phyloP scores from a whole-genome alignment of 2,329 filamentous ascomycete genomes.

The Talaromyces marneffei region DNA sequence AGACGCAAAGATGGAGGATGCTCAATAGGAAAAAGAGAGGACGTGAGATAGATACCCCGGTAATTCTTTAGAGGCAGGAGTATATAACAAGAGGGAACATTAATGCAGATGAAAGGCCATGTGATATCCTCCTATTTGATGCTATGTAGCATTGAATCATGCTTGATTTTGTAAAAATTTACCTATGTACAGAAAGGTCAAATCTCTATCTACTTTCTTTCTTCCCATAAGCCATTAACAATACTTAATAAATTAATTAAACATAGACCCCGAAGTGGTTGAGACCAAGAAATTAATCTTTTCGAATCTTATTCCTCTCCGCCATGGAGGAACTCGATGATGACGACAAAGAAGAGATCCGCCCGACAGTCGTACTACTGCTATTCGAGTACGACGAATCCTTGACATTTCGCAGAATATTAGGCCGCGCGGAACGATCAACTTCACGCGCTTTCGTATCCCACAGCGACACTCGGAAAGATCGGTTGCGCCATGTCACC shows the following conservation, averaged over 20 bases:
- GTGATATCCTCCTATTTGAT: not conserved
- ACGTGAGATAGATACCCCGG: not conserved
- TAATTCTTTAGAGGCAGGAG: not conserved
- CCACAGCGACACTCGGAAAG: slow-evolving; percentile 67
- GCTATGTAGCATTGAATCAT: not conserved
- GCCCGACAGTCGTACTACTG: not conserved
- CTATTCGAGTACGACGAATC: slow-evolving; percentile 22
- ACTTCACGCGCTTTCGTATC: slow-evolving; percentile 74
- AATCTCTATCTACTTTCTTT: not conserved
- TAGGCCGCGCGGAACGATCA: slow-evolving; percentile 14
- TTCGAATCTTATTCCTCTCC: not conserved
- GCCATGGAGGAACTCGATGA: not conserved
- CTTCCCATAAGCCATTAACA: not conserved
- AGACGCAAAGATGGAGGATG: slow-evolving; percentile 18
- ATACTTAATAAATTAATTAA: not conserved
- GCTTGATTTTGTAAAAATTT: not conserved
- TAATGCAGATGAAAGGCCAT: not conserved
- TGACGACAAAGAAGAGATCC: slow-evolving; percentile 5
- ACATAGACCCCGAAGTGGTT: not conserved
- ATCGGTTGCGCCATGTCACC: slow-evolving; percentile 79
- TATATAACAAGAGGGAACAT: not conserved
- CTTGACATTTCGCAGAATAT: slow-evolving; percentile 1
- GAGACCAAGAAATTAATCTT: not conserved
- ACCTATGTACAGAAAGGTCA: not conserved
- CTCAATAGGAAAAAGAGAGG: slow-evolving; percentile 2